Base-by-base conservation (phyloP, 305 asterid species). In the Fraxinus floribunda region DNA sequence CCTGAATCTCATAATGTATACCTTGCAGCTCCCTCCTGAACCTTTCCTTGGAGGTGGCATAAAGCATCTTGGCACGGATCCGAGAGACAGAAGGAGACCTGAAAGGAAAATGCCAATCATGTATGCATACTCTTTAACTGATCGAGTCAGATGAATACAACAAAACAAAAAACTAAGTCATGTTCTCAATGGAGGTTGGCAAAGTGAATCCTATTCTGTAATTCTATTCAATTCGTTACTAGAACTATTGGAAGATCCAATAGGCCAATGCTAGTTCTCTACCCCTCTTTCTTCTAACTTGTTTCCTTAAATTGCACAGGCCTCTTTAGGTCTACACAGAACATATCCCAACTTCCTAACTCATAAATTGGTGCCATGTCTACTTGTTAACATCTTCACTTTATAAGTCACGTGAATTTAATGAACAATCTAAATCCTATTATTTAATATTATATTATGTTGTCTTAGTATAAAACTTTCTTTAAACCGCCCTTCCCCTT, bases 81-180 rank as follows among this genome's bases (percentile, higher is more conserved):
- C 22, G 75, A 68, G 75, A 68, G 7, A 68, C 75, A 26, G 75
- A 68, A 26, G 75, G 75, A 68, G 75, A 68, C 75, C 75, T 68
- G 75, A 13, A 26, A 26, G 18, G 20, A 26, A 68, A 68, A 68
- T 68, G 3, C 16, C 74, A 66, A 66, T 24, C 36, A 26, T 32
- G 7, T 1, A 1, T 11, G 15, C 13, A 8, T 0, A 11, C 75
- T 29, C 36, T 10, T 68, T 68, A 68, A 11, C 9, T 26, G 39
- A 68, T 3, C 13, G 8, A 4, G 8, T 26, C 18, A 68, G 8
- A 11, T 29, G 39, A 29, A 10, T 26, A 20, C 70, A 60, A 20
- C 26, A 60, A 60, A 1, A 60, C 1, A 4, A 55, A 60, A 66
- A 66, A 66, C 2, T 3, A 64, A 24, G n/a, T 66, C 7, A 3